A percentile compares a stretch with the other conserved stretches of the same genome.
phyloP scores from a whole-genome alignment of 345 rosid genomes.

The Eucalyptus virginea region DNA sequence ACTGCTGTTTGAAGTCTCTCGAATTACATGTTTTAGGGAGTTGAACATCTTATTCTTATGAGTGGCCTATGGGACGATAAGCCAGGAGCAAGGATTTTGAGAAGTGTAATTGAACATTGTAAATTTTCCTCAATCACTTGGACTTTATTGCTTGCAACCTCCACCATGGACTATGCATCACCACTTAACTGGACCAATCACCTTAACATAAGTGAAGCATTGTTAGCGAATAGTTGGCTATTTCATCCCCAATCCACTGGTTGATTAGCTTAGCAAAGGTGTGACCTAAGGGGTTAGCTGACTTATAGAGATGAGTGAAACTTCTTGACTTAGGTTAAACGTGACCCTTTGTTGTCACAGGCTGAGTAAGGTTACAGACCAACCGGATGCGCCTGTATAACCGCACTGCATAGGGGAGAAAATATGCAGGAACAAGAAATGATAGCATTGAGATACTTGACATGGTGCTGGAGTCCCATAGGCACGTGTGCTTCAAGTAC shows the following conservation, averaged over 20 bases:
- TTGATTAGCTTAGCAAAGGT: not conserved
- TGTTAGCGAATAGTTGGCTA: not conserved
- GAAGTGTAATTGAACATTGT: not conserved
- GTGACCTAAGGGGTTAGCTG: not conserved
- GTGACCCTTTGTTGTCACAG: not conserved
- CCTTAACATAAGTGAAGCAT: not conserved
- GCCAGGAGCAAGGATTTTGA: not conserved
- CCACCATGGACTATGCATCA: not conserved
- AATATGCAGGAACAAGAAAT: not conserved
- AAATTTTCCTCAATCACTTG: not conserved
- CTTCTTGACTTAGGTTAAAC: not conserved
- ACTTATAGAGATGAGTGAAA: not conserved
- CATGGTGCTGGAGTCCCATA: slow-evolving; percentile 10
- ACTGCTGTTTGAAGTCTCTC: not conserved
- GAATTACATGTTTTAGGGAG: not conserved
- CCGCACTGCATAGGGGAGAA: not conserved
- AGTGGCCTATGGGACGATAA: not conserved
- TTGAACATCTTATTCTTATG: not conserved
- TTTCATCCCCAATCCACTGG: not conserved
- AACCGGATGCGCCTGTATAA: not conserved
- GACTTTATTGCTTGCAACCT: not conserved
- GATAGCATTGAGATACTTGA: not conserved
- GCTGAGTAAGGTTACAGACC: not conserved
- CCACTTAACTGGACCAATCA: not conserved
- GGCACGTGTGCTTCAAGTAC: not conserved